Conservation (phyloP, 2,329 filamentous ascomycete species). For the Karstenula rhodostoma region DNA sequence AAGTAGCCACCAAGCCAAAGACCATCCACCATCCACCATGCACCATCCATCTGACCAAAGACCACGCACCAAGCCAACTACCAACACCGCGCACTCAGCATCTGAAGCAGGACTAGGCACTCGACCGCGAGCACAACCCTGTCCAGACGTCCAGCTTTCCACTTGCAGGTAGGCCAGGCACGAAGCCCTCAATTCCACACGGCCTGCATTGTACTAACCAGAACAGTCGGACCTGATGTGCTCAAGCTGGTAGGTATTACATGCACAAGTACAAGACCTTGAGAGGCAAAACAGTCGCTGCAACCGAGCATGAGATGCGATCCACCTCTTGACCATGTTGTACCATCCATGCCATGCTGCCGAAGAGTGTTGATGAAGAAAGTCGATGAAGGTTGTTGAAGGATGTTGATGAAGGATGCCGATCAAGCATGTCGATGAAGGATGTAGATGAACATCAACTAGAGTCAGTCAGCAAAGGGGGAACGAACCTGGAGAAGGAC, state of each 20-base stretch:
- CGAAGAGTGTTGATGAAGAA: neutral
- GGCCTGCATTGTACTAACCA: slow-evolving; percentile 3
- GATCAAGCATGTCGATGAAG: neutral
- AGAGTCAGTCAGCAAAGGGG: neutral
- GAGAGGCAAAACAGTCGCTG: slow-evolving; percentile 12
- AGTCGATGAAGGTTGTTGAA: neutral
- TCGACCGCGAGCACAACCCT: neutral
- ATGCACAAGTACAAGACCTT: neutral
- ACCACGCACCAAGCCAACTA: neutral
- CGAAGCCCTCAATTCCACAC: slow-evolving; percentile 8
- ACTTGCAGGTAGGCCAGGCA: slow-evolving; percentile 4
- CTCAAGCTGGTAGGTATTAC: neutral
- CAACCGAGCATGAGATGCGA: neutral
- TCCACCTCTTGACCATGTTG: slow-evolving; percentile 7
- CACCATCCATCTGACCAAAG: neutral
- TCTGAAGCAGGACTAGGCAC: neutral
- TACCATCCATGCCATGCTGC: neutral
- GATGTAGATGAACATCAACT: neutral
- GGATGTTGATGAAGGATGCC: neutral
- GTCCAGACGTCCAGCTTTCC: neutral
- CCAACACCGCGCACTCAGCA: slow-evolving; percentile 7
- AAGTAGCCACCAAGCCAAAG: neutral
- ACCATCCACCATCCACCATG: neutral
- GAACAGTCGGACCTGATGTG: slow-evolving; percentile 6
- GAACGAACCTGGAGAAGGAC: neutral